Evolutionary conservation across 352 stramenopile species (phyloP).

Genomic region (Phytophthora sp.): DNA sequence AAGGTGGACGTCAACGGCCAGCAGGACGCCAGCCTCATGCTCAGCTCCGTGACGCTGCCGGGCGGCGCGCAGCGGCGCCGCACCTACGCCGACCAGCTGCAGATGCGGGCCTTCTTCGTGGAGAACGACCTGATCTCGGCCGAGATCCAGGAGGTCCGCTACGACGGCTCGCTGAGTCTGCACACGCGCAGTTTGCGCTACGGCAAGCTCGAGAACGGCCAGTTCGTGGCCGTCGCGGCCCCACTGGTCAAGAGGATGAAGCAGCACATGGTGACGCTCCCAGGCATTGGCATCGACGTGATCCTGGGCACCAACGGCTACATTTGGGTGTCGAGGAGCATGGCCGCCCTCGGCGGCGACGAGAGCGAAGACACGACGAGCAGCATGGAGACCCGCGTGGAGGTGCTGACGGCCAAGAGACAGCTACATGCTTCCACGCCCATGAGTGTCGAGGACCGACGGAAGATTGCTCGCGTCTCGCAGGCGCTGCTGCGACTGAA

Average conservation of each 20-base stretch:
- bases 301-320: slow-evolving; percentile 96
- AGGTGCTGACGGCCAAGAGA: slow-evolving; percentile 92
- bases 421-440: slow-evolving; percentile 84
- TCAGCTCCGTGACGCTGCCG: slow-evolving; percentile 95
- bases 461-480: slow-evolving; percentile 87
- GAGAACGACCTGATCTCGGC: slow-evolving; percentile 97
- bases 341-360: slow-evolving; percentile 60
- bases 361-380: slow-evolving; percentile 52
- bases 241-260: slow-evolving; percentile 93
- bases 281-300: slow-evolving; percentile 83
- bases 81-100: slow-evolving; percentile 96
- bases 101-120: slow-evolving; percentile 96
- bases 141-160: slow-evolving; percentile 85
- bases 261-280: slow-evolving; percentile 94
- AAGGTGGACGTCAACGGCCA: slow-evolving; percentile 94
- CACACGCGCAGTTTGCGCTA: slow-evolving; percentile 96
- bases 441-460: slow-evolving; percentile 80
- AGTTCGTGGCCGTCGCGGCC: slow-evolving; percentile 90
- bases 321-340: slow-evolving; percentile 94
- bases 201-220: slow-evolving; percentile 95
- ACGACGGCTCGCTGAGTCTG: slow-evolving; percentile 93
- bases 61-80: slow-evolving; percentile 95
- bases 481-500: slow-evolving; percentile 91
- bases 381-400: slow-evolving; percentile 85
- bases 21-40: slow-evolving; percentile 88